phyloP scores from a whole-genome alignment of 306 rosid species.

The Medicago truncatula region MtrunA17r5.0-ANR NC_053044.1:37088001-37088500 shows the following conservation, averaged over 20 bases:
- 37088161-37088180: neutral
- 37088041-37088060: too few relatives aligned
- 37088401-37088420: constrained; percentile 66
- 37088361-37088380: constrained; percentile 27
- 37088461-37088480: constrained; percentile 42
- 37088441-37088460: constrained; percentile 67
- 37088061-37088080: too few relatives aligned
- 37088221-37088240: neutral
- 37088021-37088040: too few relatives aligned
- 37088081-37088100: too few relatives aligned
- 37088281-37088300: neutral
- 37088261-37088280: neutral
- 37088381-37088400: constrained; percentile 57
- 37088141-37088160: neutral
- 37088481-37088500: too few relatives aligned
- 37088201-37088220: neutral
- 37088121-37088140: neutral
- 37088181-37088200: too few relatives aligned
- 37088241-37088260: neutral
- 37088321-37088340: constrained; percentile 49
- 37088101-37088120: too few relatives aligned
- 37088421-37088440: constrained; percentile 66
- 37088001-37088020: too few relatives aligned
- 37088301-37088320: neutral
- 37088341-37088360: constrained; percentile 50